These are phyloP conservation scores for Boletus vinaceobasis DNA, from an alignment of 768 basidiomycete species.

Conservation along the genomic window DNA sequence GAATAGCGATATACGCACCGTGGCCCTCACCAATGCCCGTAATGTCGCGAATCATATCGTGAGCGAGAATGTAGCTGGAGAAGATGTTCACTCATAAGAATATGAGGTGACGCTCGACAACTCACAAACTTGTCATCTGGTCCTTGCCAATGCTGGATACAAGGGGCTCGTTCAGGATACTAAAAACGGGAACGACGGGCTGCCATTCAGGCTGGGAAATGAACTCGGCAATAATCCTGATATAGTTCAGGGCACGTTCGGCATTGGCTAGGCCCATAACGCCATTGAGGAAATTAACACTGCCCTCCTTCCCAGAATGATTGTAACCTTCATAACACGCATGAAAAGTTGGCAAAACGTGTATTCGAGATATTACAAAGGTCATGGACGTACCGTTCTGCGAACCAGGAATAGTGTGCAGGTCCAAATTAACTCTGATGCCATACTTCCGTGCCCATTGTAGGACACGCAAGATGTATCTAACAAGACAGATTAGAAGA, in stretches of 20 bases:
- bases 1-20: slow-evolving; percentile 55
- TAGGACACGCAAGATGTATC: slow-evolving; percentile 72
- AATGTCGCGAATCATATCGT: slow-evolving; percentile 64
- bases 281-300: slow-evolving; percentile 60
- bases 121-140: slow-evolving; percentile 59
- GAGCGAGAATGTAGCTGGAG: slow-evolving; percentile 53
- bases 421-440: slow-evolving; percentile 75
- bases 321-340: slow-evolving; percentile 42
- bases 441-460: slow-evolving; percentile 90
- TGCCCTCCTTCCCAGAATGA: slow-evolving; percentile 59
- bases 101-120: slow-evolving; percentile 1
- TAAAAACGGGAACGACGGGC: slow-evolving; percentile 58
- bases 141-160: slow-evolving; percentile 50
- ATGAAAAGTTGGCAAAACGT: not conserved
- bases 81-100: not conserved
- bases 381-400: slow-evolving; percentile 54
- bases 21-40: slow-evolving; percentile 70
- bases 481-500: slow-evolving; percentile 20
- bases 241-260: slow-evolving; percentile 70
- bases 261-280: slow-evolving; percentile 89
- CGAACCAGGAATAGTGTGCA: slow-evolving; percentile 76
- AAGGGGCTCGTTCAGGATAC: slow-evolving; percentile 64
- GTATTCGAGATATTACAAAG: not conserved
- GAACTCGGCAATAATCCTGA: slow-evolving; percentile 75
- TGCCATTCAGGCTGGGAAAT: slow-evolving; percentile 72